Evolutionary conservation across 2,329 filamentous ascomycete genomes (phyloP), one percentile per base, ranked within the genome.

Genomic region (Zopfia rhizophila): DNA sequence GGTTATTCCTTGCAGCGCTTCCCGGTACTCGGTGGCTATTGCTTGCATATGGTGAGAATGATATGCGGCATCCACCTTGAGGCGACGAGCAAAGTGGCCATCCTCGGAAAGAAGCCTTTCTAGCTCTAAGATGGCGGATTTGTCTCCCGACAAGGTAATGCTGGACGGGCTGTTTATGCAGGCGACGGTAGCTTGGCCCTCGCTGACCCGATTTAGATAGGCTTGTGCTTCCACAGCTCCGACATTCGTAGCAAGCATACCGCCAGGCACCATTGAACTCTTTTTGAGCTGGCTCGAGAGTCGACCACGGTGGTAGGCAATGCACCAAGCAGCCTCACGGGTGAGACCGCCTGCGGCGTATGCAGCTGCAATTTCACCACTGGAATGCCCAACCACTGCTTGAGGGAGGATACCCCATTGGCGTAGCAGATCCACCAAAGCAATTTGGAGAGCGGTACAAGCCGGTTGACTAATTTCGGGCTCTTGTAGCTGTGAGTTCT

Each of bases 11-110:
- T 42, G 22, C 24, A 27, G 24, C 24, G 24, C 24, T 27, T 27
- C 8, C 7, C 11, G 24, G n/a, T 27, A 27, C n/a, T 27, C 24
- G 8, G 8, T 27, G 8, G 24, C 24, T 8, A 27, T 27, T 8
- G 24, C 24, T 8, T 8, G 13, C 72, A 77, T 77, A 25, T 78
- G 74, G 23, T 70, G 66, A 0, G 74, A 78, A 44, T 79, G 78
- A 39, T 79, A 80, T 0, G 77, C 78, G 8, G 60, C 66, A 18
- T 75, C 72, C 1, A 78, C 74, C 32, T 69, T 63, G 2, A 79
- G 68, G 13, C 60, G 47, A 1, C 75, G 60, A 3, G 61, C 64
- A 45, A 78, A 78, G 6, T 65, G 63, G 7, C 63, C 55, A n/a
- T 70, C 58, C 3, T 66, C 61, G 5, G 72, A 56, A 0, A 77